These are phyloP conservation scores for Amorphotheca resinae DNA, from an alignment of 495 filamentous ascomycete genomes.

Conservation along the genomic window DNA sequence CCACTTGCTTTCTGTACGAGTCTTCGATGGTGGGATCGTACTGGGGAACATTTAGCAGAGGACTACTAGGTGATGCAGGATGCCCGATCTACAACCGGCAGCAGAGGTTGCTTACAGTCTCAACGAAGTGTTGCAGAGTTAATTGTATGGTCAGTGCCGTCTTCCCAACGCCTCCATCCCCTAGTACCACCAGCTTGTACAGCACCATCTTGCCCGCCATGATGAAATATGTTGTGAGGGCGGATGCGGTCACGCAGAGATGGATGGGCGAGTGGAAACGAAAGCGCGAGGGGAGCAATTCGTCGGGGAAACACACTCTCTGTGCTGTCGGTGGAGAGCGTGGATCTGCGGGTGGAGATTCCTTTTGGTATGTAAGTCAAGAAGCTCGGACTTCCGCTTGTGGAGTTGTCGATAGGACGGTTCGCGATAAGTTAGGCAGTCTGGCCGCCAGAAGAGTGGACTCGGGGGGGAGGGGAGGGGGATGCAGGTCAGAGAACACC, in stretches of 20 bases:
- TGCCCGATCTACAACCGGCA: background rate
- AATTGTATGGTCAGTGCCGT: slow-evolving; percentile 97
- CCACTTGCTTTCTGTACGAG: slow-evolving; percentile 95
- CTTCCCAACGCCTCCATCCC: slow-evolving; percentile 89
- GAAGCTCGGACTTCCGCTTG: slow-evolving; percentile 20
- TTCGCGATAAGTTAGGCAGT: slow-evolving; percentile 1
- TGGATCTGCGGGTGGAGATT: slow-evolving; percentile 13
- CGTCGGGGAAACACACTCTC: slow-evolving; percentile 1
- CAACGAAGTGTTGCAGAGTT: slow-evolving; percentile 48
- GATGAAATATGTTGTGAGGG: slow-evolving; percentile 5
- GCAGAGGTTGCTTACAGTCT: slow-evolving; percentile 29
- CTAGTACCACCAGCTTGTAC: slow-evolving; percentile 97
- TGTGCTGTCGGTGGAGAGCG: slow-evolving; percentile 8
- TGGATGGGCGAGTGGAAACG: background rate
- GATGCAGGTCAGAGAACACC: no score
- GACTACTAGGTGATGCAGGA: no score
- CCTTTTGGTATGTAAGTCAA: slow-evolving; percentile 5
- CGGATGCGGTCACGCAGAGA: background rate
- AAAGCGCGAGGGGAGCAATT: slow-evolving; percentile 3
- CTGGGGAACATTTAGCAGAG: slow-evolving; percentile 15
- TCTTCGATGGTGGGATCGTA: slow-evolving; percentile 98
- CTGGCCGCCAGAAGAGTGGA: background rate
- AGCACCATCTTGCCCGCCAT: slow-evolving; percentile 79
- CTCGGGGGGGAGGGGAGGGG: no score
- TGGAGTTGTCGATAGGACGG: slow-evolving; percentile 3